A percentile compares a stretch with the other conserved stretches of the same genome.
These are phyloP conservation scores for Paraphaeosphaeria minitans DNA, from an alignment of 2,329 filamentous ascomycete species.

Conservation along the genomic window DNA sequence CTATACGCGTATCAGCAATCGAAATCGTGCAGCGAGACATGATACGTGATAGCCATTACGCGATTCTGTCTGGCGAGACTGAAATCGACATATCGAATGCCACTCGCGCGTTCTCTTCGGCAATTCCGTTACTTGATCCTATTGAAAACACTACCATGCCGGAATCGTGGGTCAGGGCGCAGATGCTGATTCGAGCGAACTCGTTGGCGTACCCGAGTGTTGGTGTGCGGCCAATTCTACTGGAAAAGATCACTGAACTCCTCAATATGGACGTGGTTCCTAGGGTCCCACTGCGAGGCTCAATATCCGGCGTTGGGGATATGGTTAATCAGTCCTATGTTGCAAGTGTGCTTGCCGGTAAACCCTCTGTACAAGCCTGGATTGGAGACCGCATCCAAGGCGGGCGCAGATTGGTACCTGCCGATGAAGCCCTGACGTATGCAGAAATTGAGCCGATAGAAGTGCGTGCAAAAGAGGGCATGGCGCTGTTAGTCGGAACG, in stretches of 20 bases:
- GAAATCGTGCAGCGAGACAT: slow-evolving; percentile 15
- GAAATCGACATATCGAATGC: slow-evolving; percentile 17
- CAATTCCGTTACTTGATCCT: slow-evolving; percentile 18
- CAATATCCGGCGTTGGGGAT: slow-evolving; percentile 64
- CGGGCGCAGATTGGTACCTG: slow-evolving; percentile 17
- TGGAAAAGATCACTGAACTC: slow-evolving; percentile 53
- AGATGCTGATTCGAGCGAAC: slow-evolving; percentile 63
- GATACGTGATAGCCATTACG: slow-evolving; percentile 18
- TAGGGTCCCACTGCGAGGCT: slow-evolving; percentile 60
- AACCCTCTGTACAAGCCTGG: slow-evolving; percentile 50
- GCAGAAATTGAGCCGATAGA: slow-evolving; percentile 19
- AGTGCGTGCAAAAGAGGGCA: slow-evolving; percentile 55
- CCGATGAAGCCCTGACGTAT: slow-evolving; percentile 34
- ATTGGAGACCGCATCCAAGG: slow-evolving; percentile 22
- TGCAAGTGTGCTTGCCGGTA: slow-evolving; percentile 53
- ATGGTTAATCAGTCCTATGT: slow-evolving; percentile 63
- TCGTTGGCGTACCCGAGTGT: slow-evolving; percentile 62
- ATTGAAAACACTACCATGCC: slow-evolving; percentile 24
- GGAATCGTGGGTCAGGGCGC: slow-evolving; percentile 58
- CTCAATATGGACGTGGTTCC: slow-evolving; percentile 51
- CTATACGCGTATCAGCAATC: slow-evolving; percentile 5
- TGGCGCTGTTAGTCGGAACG: slow-evolving; percentile 59
- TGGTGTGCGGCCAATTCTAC: slow-evolving; percentile 55
- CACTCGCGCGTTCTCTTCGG: slow-evolving; percentile 13
- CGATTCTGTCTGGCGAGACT: slow-evolving; percentile 19